phyloP scores from a whole-genome alignment of 2,329 filamentous ascomycete species.

The Mariannaea sp. region DNA sequence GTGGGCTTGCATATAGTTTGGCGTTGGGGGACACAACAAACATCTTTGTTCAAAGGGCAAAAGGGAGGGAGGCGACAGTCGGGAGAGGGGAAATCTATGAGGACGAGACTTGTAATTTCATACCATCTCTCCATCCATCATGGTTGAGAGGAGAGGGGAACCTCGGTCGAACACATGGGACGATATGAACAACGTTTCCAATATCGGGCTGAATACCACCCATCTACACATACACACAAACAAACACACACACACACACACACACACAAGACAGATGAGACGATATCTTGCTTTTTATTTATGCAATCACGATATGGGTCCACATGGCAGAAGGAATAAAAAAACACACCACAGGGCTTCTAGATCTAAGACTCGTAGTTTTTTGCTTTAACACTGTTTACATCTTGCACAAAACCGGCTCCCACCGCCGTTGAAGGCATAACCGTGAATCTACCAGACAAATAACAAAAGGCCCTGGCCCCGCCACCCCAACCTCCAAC shows the following conservation, averaged over 20 bases:
- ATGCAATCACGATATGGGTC: conserved; percentile 30
- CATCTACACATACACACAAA: conserved; percentile 20
- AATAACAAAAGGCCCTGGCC: too few relatives aligned
- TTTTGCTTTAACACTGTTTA: conserved; percentile 27
- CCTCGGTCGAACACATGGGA: conserved; percentile 37
- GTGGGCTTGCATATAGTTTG: conserved; percentile 51
- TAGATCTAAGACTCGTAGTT: conserved; percentile 25
- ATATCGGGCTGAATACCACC: conserved; percentile 19
- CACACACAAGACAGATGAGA: conserved; percentile 11
- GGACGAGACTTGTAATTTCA: conserved; percentile 39
- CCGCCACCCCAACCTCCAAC: not conserved
- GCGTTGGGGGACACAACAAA: conserved; percentile 43
- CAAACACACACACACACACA: conserved; percentile 20
- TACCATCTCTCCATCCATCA: conserved; percentile 38
- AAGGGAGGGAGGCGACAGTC: conserved; percentile 28
- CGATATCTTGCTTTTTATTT: conserved; percentile 23
- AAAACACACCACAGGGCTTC: conserved; percentile 23
- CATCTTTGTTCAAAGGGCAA: conserved; percentile 40
- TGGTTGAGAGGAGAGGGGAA: conserved; percentile 35
- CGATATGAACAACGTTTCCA: conserved; percentile 30
- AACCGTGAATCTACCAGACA: conserved; percentile 4
- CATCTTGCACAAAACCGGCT: conserved; percentile 10
- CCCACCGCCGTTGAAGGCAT: conserved; percentile 23
- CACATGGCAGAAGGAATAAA: conserved; percentile 19
- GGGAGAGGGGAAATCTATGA: conserved; percentile 21